phyloP scores from a whole-genome alignment of 1,139 yeast genomes.

The Saccharomycopsis phalli region DNA sequence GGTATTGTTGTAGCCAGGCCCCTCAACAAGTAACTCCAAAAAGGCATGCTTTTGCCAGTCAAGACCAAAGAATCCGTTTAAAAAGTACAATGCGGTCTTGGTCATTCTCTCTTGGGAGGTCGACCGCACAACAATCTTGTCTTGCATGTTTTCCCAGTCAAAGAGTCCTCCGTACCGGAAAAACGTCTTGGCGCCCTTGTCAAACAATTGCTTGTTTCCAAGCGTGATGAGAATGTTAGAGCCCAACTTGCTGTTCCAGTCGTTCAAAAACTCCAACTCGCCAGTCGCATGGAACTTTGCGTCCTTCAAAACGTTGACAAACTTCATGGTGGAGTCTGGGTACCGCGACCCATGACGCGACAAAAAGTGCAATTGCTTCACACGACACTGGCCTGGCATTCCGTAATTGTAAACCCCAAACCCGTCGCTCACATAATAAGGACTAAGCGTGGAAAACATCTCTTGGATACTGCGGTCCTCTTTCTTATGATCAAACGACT shows the following conservation, averaged over 20 bases:
- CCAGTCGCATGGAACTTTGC: slow-evolving; percentile 26
- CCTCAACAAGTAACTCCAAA: slow-evolving; percentile 25
- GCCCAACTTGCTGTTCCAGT: slow-evolving; percentile 27
- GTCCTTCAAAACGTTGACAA: slow-evolving; percentile 25
- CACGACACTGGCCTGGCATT: slow-evolving; percentile 41
- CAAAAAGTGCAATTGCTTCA: slow-evolving; percentile 57
- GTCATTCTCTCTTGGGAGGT: slow-evolving; percentile 33
- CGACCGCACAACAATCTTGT: slow-evolving; percentile 30
- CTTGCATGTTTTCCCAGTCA: slow-evolving; percentile 23
- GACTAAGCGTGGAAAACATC: slow-evolving; percentile 41
- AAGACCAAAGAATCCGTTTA: slow-evolving; percentile 33
- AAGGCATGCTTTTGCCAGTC: slow-evolving; percentile 21
- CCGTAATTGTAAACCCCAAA: slow-evolving; percentile 34
- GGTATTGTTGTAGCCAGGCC: slow-evolving; percentile 31
- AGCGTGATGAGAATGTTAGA: slow-evolving; percentile 23
- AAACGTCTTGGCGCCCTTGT: slow-evolving; percentile 29
- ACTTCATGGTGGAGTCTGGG: slow-evolving; percentile 32
- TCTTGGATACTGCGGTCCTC: slow-evolving; percentile 30
- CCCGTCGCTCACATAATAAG: slow-evolving; percentile 37
- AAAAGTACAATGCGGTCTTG: slow-evolving; percentile 33
- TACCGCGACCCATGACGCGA: slow-evolving; percentile 72
- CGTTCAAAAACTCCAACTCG: slow-evolving; percentile 31
- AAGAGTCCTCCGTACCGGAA: slow-evolving; percentile 31
- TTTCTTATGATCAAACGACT: slow-evolving; percentile 19
- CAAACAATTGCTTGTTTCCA: slow-evolving; percentile 24